These are phyloP conservation scores for Pichia deserticola DNA, from an alignment of 805 yeast species.

Conservation along the genomic window DNA sequence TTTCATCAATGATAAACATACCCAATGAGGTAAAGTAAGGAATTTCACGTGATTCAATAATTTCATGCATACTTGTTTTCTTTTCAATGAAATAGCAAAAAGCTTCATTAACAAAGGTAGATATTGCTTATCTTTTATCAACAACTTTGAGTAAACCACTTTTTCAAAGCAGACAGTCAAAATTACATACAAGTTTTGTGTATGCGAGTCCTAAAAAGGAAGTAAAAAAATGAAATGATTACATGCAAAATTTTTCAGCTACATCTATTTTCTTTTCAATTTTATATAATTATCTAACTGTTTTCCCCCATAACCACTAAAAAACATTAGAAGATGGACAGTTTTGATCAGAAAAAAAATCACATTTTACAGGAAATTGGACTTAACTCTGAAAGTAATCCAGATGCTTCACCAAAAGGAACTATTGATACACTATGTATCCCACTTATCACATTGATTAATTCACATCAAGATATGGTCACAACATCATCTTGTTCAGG, in stretches of 20 bases:
- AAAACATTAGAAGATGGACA: slow-evolving; percentile 25
- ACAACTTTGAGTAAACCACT: no score
- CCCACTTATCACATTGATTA: slow-evolving; percentile 66
- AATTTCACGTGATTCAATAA: neutral
- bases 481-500: slow-evolving; percentile 90
- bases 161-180: no score
- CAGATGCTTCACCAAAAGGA: slow-evolving; percentile 83
- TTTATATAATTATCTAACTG: no score
- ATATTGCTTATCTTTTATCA: no score
- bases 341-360: slow-evolving; percentile 62
- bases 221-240: no score
- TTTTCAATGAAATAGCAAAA: no score
- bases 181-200: no score
- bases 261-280: no score
- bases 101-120: no score
- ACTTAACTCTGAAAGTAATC: slow-evolving; percentile 33
- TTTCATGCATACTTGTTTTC: neutral
- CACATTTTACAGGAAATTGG: slow-evolving; percentile 47
- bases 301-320: no score
- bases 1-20: slow-evolving; percentile 86
- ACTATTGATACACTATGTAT: slow-evolving; percentile 67
- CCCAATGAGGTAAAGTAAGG: slow-evolving; percentile 59
- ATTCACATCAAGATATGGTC: slow-evolving; percentile 57
- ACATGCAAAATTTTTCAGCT: no score
- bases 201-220: no score